phyloP scores from a whole-genome alignment of 2,329 filamentous ascomycete species.

The Colletotrichum eleusines region DNA sequence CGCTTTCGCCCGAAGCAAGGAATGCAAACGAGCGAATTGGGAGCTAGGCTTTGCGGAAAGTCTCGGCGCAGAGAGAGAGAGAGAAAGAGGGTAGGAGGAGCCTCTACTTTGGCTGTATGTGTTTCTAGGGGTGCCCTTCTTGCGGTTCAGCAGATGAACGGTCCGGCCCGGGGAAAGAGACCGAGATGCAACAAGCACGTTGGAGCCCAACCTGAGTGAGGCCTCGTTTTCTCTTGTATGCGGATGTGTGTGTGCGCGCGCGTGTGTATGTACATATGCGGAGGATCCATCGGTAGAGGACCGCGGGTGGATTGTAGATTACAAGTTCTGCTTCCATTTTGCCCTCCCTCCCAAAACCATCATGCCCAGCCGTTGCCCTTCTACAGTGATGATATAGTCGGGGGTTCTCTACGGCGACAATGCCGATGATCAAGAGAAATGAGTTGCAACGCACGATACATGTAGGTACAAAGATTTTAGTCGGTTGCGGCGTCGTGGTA shows the following conservation, averaged over 20 bases:
- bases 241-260: slow-evolving; percentile 31
- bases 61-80: background rate
- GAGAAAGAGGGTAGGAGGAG: background rate
- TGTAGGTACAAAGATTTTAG: too few species aligned
- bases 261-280: slow-evolving; percentile 41
- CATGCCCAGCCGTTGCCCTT: background rate
- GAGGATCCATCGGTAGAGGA: slow-evolving; percentile 38
- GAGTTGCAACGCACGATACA: background rate
- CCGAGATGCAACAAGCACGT: slow-evolving; percentile 21
- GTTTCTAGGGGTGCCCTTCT: background rate
- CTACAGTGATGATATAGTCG: background rate
- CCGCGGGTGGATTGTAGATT: slow-evolving; percentile 41
- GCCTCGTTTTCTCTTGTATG: slow-evolving; percentile 40
- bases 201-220: slow-evolving; percentile 15
- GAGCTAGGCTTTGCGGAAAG: background rate
- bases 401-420: background rate
- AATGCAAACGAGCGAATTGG: background rate
- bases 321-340: slow-evolving; percentile 37
- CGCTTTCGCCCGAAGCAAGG: background rate
- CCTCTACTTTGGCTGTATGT: background rate
- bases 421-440: background rate
- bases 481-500: background rate
- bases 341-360: background rate
- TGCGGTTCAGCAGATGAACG: background rate
- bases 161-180: background rate